Evolutionary conservation across 2,329 filamentous ascomycete genomes (phyloP), one percentile per base, ranked within the genome.

Genomic region (Penicillium fuscoglaucum): DNA sequence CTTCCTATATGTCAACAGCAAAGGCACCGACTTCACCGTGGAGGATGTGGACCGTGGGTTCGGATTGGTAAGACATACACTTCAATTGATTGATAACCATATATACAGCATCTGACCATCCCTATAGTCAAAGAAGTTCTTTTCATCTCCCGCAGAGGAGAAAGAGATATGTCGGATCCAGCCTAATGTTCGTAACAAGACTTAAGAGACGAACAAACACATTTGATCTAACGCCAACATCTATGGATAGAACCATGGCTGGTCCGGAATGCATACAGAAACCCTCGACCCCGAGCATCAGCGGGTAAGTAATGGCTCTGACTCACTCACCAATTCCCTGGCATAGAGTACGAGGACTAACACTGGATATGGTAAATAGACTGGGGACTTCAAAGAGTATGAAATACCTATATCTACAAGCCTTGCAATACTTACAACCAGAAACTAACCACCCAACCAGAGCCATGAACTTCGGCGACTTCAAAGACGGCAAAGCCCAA

Each of bases 381-480:
- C 87, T 33, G 90, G 91, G 17, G 92, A 96, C 70, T 91, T 91
- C 67, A 96, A 96, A 81, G 91, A 96, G 90, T 93, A 76, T 68
- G 78, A 67, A 41, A 6, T 24, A 45, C 6, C n/a, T 7, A 37
- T 49, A 31, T 29, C 44, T 17, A 44, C 43, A 12, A 29, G 8
- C 13, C 52, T n/a, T 6, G 7, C 40, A 41, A 56, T 31, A 6
- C 31, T n/a, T 43, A 50, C 6, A 48, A 24, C 43, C 19, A 45
- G 17, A 7, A 29, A 61, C 54, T 56, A 33, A 47, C 59, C 50
- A 59, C 39, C 21, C 17, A 39, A 21, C 39, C 65, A 95, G 92
- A 79, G 91, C 89, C 39, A 93, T 98, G 82, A 99, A 98, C 78
- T 89, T 98, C 70, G 91, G 89, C 63, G 86, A 91, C 66, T 96